phyloP scores from a whole-genome alignment of 2,329 filamentous ascomycete genomes.

The Fusarium sulawesiense region DNA sequence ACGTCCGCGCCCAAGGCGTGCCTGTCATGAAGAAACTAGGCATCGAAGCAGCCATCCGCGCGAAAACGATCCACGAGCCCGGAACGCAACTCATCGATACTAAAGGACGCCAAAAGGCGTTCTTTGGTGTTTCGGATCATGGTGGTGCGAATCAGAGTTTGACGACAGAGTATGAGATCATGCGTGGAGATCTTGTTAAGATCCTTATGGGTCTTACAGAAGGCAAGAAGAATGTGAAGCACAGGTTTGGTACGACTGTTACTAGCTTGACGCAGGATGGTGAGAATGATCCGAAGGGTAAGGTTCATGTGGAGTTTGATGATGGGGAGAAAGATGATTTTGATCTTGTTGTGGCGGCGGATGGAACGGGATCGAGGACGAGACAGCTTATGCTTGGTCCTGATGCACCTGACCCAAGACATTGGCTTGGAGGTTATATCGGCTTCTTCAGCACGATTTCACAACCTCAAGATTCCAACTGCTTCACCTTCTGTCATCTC shows the following conservation, averaged over 20 bases:
- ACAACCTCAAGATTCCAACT: neutral
- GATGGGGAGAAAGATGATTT: conserved; percentile 5
- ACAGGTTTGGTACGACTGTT: conserved; percentile 2
- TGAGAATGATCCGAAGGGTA: conserved; percentile 5
- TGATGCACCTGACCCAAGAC: conserved; percentile 19
- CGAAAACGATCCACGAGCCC: neutral
- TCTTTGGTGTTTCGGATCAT: neutral
- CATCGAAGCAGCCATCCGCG: conserved; percentile 15
- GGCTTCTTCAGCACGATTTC: conserved; percentile 19
- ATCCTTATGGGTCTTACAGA: conserved; percentile 13
- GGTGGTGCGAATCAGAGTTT: neutral
- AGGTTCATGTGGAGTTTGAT: conserved; percentile 9
- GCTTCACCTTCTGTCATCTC: conserved; percentile 10
- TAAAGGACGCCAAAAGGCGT: neutral
- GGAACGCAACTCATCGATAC: conserved; percentile 8
- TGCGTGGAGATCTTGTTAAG: conserved; percentile 8
- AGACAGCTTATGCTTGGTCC: conserved; percentile 28
- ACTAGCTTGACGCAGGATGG: conserved; percentile 6
- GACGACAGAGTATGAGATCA: conserved; percentile 9
- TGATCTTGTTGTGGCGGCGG: conserved; percentile 19
- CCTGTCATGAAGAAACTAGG: conserved; percentile 27
- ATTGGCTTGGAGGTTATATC: conserved; percentile 29
- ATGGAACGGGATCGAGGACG: conserved; percentile 20
- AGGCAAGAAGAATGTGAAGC: conserved; percentile 5
- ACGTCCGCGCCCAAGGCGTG: conserved; percentile 12